phyloP scores from a whole-genome alignment of 768 basidiomycete species.

The Tylopilus vinaceipallidus region DNA sequence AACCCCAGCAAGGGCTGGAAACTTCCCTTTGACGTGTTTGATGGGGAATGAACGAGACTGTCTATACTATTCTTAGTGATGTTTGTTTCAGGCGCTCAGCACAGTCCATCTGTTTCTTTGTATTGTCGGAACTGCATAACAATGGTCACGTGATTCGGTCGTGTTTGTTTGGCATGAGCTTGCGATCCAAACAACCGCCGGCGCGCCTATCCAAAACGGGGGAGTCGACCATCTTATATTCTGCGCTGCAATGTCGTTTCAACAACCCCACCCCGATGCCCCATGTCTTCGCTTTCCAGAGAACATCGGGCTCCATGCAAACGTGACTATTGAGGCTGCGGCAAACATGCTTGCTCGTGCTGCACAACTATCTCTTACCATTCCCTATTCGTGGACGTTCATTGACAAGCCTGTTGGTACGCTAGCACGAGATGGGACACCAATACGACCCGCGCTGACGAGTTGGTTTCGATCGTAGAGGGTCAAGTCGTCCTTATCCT shows the following conservation, averaged over 20 bases:
- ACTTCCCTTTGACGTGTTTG: constrained; percentile 61
- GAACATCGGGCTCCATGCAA: constrained; percentile 53
- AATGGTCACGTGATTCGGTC: constrained; percentile 11
- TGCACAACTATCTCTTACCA: constrained; percentile 49
- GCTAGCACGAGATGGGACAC: constrained; percentile 14
- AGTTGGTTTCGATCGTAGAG: constrained; percentile 38
- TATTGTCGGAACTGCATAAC: too few relatives aligned
- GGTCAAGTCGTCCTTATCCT: constrained; percentile 68
- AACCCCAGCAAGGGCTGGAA: constrained; percentile 65
- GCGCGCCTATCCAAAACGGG: constrained; percentile 9
- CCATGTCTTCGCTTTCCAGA: constrained; percentile 74
- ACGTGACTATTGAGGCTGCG: constrained; percentile 56
- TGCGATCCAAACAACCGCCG: constrained; percentile 32
- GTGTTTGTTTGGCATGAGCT: constrained; percentile 27
- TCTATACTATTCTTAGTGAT: neutral
- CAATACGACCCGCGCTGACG: neutral
- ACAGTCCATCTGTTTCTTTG: neutral
- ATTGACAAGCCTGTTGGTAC: constrained; percentile 76
- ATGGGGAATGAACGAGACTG: constrained; percentile 33
- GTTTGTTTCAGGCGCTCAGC: neutral
- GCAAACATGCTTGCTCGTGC: constrained; percentile 61
- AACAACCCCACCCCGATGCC: constrained; percentile 55
- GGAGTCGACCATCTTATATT: constrained; percentile 1
- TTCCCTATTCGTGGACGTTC: constrained; percentile 71
- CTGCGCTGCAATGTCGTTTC: constrained; percentile 26